Evolutionary conservation across 345 rosid species (phyloP), one percentile per base, ranked within the genome.

Genomic region (Salix arbutifolia): DNA sequence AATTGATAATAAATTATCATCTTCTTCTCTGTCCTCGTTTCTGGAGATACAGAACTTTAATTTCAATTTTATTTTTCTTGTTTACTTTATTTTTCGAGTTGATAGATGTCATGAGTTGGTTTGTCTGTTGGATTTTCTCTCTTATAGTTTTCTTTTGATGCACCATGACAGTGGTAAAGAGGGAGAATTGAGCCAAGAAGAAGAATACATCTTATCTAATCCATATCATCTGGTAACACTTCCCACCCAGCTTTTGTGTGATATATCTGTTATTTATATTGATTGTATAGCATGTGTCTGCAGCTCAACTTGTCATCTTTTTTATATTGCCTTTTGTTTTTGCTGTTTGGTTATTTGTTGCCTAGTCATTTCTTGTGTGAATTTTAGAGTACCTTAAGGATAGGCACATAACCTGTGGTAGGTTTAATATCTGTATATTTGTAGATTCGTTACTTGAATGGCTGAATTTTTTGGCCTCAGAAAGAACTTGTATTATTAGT

Each of bases 201-300:
- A 93, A 60, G 96, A 92, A 83, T 91, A 92, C 83, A 93, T 96
- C 73, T 86, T 91, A 78, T 90, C 97, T 68, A 90, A 92, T 84
- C 99, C 99, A 6, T 96, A 96, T 85, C 98, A 96, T 86, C 80
- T 96, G 96, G 99, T 96, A 96, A 79, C 42, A 60, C 71, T 72
- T 82, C 33, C 3, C 74, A 23, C 33, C 33, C 28, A 14, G 21
- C 46, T 76, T 13, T 17, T 81, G 17, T 50, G 6, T 73, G 37
- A 13, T 50, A 42, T 48, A 31, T 58, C 68, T 71, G 50, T 19
- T 26, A 52, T 60, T 37, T 10, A 60, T 80, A 37, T 46, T 74
- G 67, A 62, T 74, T 33, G 42, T 58, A 66, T 48, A 58, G 9
- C 9, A 65, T 4, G 3, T 52, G 61, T n/a, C 30, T 71, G 28